phyloP scores from a whole-genome alignment of 305 asterid species.

The Solanum chacoense region DNA sequence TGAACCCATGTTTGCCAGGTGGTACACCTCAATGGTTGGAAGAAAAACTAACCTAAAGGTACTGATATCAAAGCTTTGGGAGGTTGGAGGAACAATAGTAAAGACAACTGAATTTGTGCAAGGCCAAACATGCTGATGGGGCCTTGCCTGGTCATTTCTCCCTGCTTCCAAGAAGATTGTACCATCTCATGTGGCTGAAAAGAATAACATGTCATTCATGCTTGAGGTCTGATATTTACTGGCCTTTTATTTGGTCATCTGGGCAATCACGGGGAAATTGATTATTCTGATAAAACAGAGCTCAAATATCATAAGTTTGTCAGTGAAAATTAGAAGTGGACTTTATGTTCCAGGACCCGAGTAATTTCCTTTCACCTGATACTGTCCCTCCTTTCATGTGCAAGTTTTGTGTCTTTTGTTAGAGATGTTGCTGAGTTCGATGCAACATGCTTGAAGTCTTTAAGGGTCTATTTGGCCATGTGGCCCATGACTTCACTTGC shows the following conservation, averaged over 20 bases:
- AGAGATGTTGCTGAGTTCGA: background rate
- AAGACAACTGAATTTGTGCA: conserved; percentile 91
- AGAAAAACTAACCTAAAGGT: conserved; percentile 71
- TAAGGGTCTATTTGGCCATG: background rate
- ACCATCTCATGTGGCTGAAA: conserved; percentile 31
- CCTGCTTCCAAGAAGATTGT: conserved; percentile 36
- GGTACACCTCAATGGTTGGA: conserved; percentile 96
- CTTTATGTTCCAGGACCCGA: background rate
- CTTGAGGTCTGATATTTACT: conserved; percentile 43
- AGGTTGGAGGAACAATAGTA: conserved; percentile 65
- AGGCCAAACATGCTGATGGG: conserved; percentile 95
- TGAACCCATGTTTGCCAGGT: conserved; percentile 28
- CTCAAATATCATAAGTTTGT: background rate
- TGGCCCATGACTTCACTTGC: background rate
- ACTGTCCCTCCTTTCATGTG: background rate
- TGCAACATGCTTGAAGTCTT: background rate
- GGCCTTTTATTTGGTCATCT: background rate
- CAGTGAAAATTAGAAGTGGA: background rate
- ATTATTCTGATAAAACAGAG: background rate
- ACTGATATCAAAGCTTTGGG: conserved; percentile 67
- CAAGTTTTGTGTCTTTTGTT: background rate
- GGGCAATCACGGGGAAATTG: conserved; percentile 2
- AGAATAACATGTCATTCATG: conserved; percentile 50
- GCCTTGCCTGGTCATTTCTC: conserved; percentile 91
- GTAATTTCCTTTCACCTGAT: background rate